Percentiles rank a stretch among this genome's conserved stretches.
Conservation (phyloP, 164 flowering plant species). For the Stephania yunnanensis region DNA sequence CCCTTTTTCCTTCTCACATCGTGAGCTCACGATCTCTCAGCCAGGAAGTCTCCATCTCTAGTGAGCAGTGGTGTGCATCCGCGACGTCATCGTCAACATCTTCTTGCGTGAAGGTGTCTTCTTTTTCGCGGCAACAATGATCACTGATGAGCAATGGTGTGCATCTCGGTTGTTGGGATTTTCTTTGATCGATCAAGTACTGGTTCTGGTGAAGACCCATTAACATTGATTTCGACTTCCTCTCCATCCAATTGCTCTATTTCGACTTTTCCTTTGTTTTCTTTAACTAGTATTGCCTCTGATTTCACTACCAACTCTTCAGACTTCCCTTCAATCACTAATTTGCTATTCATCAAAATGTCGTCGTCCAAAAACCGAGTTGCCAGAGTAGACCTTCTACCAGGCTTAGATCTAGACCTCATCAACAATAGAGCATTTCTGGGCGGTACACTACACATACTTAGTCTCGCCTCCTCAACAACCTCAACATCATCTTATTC, state of each 20-base stretch:
- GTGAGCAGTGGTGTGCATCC: too few relatives aligned
- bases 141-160: too few relatives aligned
- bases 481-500: constrained; percentile 10
- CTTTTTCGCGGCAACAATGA: too few relatives aligned
- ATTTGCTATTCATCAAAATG: constrained; percentile 15
- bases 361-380: constrained; percentile 62
- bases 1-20: too few relatives aligned
- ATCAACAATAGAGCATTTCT: constrained; percentile 83
- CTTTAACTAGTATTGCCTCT: constrained; percentile 7
- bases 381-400: constrained; percentile 66
- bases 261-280: background rate
- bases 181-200: background rate
- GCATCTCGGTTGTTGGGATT: too few relatives aligned
- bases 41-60: too few relatives aligned
- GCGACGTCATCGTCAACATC: too few relatives aligned
- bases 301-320: background rate
- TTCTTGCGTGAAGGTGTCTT: too few relatives aligned
- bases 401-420: constrained; percentile 94
- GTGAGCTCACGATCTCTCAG: too few relatives aligned
- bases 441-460: constrained; percentile 71
- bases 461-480: constrained; percentile 38
- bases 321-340: background rate
- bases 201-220: background rate
- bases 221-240: constrained; percentile 1
- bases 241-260: constrained; percentile 2